Base-by-base conservation (phyloP, 257 asterid species). In the Solanum chiquidenum region DNA sequence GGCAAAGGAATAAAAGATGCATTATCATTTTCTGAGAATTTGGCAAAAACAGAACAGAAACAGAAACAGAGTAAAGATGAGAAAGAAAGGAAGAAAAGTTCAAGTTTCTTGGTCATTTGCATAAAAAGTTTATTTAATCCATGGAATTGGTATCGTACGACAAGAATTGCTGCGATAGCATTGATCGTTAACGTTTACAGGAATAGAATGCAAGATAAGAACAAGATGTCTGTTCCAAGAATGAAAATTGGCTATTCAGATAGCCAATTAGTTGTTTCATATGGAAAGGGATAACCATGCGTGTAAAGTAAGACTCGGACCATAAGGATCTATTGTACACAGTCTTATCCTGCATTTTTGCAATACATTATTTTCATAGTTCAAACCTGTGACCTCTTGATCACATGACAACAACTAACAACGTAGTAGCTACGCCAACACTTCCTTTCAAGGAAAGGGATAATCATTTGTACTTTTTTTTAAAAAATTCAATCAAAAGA, bases 231-330 rank as follows among this genome's bases (percentile, higher is more conserved):
- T 73, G 84, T 86, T 20, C 60, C 44, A 35, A 58, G 82, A 21
- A 29, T 82, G 42, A 33, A 90, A 34, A 64, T 74, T 23, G 82
- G 27, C 7, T 86, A 52, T 74, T 55, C 88, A 7, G 87, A 40
- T 11, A 37, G 86, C 33, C 87, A 77, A 38, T 89, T 92, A 12
- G 92, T 90, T 88, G 94, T 93, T 86, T 83, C 88, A 29, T 44
- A 52, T 72, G 96, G 98, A 86, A 91, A 92, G 90, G 98, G 95
- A 9, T 92, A 86, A 46, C 5, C 37, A 69, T 68, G 25, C 6
- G 5, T 7, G 66, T 21, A 20, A 58, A 55, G 5, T 7, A 20
- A 55, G 62, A 16, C 9, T 52, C n/a, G 1, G 9, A 52, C 2
- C 27, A 21, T 58, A 58, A 58, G 68, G 4, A 4, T 64, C 2